Conservation (phyloP, 306 rosid species). For the Vicia faba region DNA sequence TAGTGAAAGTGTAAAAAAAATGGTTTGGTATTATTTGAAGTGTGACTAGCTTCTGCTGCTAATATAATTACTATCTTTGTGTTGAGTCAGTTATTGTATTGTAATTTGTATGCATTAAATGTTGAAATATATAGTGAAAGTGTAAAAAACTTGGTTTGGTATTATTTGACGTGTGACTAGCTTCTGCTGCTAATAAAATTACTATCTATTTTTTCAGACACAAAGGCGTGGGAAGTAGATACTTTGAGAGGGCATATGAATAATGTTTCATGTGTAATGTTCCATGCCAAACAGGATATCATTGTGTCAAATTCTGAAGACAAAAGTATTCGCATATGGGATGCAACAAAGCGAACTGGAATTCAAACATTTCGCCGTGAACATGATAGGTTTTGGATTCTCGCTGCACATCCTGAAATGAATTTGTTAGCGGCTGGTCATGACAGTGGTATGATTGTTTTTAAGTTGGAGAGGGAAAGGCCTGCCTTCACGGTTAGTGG, state of each 20-base stretch:
- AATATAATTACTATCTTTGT: constrained; percentile 16
- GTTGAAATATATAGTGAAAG: constrained; percentile 11
- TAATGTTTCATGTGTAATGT: constrained; percentile 96
- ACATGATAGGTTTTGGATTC: constrained; percentile 98
- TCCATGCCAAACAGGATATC: constrained; percentile 93
- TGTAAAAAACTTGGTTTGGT: background rate
- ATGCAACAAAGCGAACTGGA: constrained; percentile 91
- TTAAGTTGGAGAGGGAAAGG: constrained; percentile 92
- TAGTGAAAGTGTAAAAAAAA: background rate
- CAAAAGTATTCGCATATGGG: constrained; percentile 97
- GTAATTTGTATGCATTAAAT: constrained; percentile 3
- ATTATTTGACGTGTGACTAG: constrained; percentile 1
- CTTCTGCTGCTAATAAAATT: constrained; percentile 30
- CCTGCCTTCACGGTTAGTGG: constrained; percentile 92
- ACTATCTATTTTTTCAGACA: constrained; percentile 61
- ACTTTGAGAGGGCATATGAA: constrained; percentile 98
- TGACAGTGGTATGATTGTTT: constrained; percentile 96
- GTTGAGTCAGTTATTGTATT: background rate
- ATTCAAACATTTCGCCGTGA: constrained; percentile 93
- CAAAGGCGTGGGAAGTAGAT: constrained; percentile 99
- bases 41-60: constrained; percentile 26
- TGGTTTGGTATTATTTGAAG: background rate
- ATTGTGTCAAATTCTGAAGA: constrained; percentile 96
- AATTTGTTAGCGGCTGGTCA: constrained; percentile 97
- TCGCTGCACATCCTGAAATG: constrained; percentile 95